Conservation (phyloP, 176 grass and related monocot genomes). For the Hordeum marinum region DNA sequence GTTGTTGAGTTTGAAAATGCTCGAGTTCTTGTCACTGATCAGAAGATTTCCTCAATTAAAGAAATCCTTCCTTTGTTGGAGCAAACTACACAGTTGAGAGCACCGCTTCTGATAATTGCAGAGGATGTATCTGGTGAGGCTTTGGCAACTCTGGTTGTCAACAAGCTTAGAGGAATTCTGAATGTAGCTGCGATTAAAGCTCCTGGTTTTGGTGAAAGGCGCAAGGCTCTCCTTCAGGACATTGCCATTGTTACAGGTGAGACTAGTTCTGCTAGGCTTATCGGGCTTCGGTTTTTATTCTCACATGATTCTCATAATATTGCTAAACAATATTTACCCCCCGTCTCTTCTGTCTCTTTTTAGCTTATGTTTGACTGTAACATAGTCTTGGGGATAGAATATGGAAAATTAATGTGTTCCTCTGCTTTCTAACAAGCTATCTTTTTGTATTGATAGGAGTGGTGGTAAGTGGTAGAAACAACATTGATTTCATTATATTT, state of each 20-base stretch:
- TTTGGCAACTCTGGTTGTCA: slow-evolving; percentile 87
- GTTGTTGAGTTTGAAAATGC: slow-evolving; percentile 91
- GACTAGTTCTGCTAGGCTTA: neutral
- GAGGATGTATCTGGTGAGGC: slow-evolving; percentile 89
- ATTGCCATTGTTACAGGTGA: slow-evolving; percentile 92
- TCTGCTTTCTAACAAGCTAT: neutral
- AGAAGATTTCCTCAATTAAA: slow-evolving; percentile 92
- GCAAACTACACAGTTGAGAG: slow-evolving; percentile 78
- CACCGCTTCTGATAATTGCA: slow-evolving; percentile 83
- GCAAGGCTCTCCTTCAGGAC: slow-evolving; percentile 90
- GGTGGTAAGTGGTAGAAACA: neutral
- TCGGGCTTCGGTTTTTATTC: neutral
- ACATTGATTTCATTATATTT: neutral
- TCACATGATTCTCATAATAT: too few species aligned
- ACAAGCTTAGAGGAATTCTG: slow-evolving; percentile 85
- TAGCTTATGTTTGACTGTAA: neutral
- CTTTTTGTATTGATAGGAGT: neutral
- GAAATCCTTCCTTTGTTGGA: slow-evolving; percentile 86
- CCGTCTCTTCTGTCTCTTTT: neutral
- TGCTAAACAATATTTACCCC: neutral
- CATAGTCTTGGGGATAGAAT: neutral
- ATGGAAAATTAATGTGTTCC: neutral
- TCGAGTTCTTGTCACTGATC: slow-evolving; percentile 83
- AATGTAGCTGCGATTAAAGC: slow-evolving; percentile 96
- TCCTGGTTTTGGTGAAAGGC: slow-evolving; percentile 85